Base-by-base conservation (phyloP, 2,329 filamentous ascomycete species). In the Talaromyces sp. region DNA sequence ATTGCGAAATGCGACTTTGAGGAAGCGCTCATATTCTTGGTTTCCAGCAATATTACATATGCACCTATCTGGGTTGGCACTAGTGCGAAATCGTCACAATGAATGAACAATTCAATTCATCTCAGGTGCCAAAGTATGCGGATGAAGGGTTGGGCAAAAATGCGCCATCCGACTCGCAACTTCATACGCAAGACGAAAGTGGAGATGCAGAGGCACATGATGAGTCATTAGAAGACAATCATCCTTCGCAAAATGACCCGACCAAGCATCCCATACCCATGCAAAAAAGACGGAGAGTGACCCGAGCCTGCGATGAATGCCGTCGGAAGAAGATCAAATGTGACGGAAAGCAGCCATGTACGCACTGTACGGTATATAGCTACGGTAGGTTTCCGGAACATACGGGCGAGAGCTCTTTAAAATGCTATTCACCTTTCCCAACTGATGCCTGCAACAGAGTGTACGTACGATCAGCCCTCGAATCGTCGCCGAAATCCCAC, bases 341-440 rank as follows among this genome's bases (percentile, higher is more conserved):
- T 66, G 89, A 92, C 71, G 89, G 89, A 65, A 91, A 91, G 73
- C 89, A 92, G 70, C 89, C 89, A 9, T 94, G 89, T 75, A 97
- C 92, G 0, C 94, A 97, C 74, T 99, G 94, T 73, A 96, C 92
- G 10, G 91, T 97, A 52, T 99, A 99, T 75, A 97, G 91, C 72
- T 99, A 99, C 79, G 93, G 94, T 97, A 81, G 70, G 56, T 45
- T 22, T 40, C 7, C 8, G 25, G 11, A 31, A 13, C 21, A 37
- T 46, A 28, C 22, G 15, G 15, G 22, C 22, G 15, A 13, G 15
- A n/a, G n/a, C 22, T 17, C 17, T 15, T 17, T 17, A n/a, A n/a
- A 17, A 7, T 31, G 25, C 25, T 22, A 19, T 35, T 25, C 11
- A 4, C 33, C 31, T 31, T 36, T 19, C 19, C 17, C 37, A 33